Percentiles rank a stretch among this genome's conserved stretches.
phyloP scores from a whole-genome alignment of 225 moss, liverwort and hornwort genomes.

The Sphagnum contortum region DNA sequence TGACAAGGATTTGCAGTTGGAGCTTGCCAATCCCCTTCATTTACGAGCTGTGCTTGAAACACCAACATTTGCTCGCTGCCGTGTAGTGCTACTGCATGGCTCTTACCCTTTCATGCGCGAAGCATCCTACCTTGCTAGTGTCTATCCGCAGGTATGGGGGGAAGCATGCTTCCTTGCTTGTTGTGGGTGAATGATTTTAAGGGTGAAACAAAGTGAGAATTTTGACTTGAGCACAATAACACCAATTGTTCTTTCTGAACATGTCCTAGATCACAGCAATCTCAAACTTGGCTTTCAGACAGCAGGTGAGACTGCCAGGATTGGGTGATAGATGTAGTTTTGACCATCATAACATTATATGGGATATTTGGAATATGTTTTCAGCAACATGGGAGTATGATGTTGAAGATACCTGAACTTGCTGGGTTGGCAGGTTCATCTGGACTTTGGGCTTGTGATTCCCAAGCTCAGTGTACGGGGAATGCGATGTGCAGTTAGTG shows the following conservation, averaged over 20 bases:
- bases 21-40: constrained; percentile 79
- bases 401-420: background rate
- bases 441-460: constrained; percentile 86
- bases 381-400: too few species aligned
- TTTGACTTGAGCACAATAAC: too few species aligned
- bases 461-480: constrained; percentile 86
- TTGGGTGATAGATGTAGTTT: too few species aligned
- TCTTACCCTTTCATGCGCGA: constrained; percentile 98
- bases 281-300: too few species aligned
- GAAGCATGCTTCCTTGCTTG: background rate
- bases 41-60: constrained; percentile 83
- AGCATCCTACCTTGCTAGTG: constrained; percentile 83
- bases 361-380: too few species aligned
- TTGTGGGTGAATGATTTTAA: background rate
- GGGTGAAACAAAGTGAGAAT: too few species aligned
- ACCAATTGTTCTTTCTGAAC: too few species aligned
- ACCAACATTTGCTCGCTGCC: constrained; percentile 36
- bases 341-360: too few species aligned
- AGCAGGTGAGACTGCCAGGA: too few species aligned
- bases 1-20: constrained; percentile 88
- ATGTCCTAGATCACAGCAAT: too few species aligned
- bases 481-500: constrained; percentile 71
- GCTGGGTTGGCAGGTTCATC: constrained; percentile 40
- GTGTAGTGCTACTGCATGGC: constrained; percentile 77
- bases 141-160: constrained; percentile 68